These are phyloP conservation scores for Aschersonia sp. DNA, from an alignment of 2,329 filamentous ascomycete species.

Conservation along the genomic window DNA sequence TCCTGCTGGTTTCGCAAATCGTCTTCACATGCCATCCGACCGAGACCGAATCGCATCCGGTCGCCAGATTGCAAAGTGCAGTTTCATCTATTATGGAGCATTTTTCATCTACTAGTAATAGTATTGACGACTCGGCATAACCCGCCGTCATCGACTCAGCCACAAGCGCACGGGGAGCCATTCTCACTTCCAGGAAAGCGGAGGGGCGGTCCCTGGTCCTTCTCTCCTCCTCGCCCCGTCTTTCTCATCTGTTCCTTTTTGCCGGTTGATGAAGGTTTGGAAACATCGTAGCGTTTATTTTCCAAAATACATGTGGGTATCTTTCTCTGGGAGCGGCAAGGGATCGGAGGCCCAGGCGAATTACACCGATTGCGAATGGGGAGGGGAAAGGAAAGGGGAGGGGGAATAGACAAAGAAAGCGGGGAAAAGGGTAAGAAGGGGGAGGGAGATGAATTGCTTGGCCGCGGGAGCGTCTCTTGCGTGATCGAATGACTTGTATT, in stretches of 20 bases:
- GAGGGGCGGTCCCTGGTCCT: background rate
- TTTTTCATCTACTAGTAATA: background rate
- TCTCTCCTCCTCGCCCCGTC: background rate
- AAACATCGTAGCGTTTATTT: too few relatives aligned
- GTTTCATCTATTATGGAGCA: too few relatives aligned
- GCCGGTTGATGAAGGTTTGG: background rate
- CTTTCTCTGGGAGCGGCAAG: background rate
- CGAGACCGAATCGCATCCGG: too few relatives aligned
- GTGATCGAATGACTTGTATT: background rate
- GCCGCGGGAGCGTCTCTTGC: background rate
- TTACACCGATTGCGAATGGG: background rate
- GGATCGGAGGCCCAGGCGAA: background rate
- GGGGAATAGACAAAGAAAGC: background rate
- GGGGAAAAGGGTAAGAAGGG: background rate
- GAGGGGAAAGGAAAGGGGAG: background rate
- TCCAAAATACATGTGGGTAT: background rate
- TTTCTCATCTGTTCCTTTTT: background rate
- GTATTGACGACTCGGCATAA: background rate
- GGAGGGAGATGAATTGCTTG: background rate
- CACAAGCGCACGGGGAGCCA: too few relatives aligned
- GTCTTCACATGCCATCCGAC: too few relatives aligned
- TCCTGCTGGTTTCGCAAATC: too few relatives aligned
- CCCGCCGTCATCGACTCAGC: too few relatives aligned
- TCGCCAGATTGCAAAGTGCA: too few relatives aligned
- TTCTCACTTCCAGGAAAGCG: background rate